Evolutionary conservation across 2,329 filamentous ascomycete genomes (phyloP), one percentile per base, ranked within the genome.

Genomic region (Botrytis medusae): DNA sequence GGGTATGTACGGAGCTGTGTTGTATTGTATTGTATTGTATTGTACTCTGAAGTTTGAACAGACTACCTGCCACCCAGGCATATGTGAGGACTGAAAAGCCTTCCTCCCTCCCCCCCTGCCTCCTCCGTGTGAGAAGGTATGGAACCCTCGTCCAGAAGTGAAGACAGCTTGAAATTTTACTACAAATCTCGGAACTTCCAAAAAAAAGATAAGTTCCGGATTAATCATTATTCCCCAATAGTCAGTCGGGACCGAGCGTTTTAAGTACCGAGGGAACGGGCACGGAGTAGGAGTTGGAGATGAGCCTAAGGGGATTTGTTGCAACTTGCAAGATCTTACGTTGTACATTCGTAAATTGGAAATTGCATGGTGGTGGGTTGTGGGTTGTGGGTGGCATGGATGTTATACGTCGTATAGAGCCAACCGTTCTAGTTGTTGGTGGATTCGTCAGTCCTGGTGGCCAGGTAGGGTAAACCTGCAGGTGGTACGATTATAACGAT

Each of bases 231-330:
- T 29, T 29, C 60, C 18, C 61, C 40, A 48, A 25, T n/a, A 16
- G 48, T 32, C 48, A n/a, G 6, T 63, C 69, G 69, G 69, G 69
- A 71, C 46, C 22, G 59, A 71, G 69, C 59, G 59, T 63, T 63
- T 12, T 32, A 29, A 70, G n/a, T 61, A 60, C 54, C 68, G 59
- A 71, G 42, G 44, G 29, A 51, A 69, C 20, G 25, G 65, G 34
- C 54, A 54, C n/a, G 37, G 40, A 64, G 40, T 20, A 46, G 40
- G 61, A 64, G 40, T 20, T 64, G 40, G 61, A 46, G 40, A 32
- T 22, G 40, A 63, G 32, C 34, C 20, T 6, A 5, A 60, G 18
- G 46, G 46, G 10, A 51, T 51, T 51, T 46, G 20, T 46, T 20
- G 44, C 44, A 48, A 12, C 46, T 48, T 25, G 46, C 46, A 25